A percentile compares a stretch with the other conserved stretches of the same genome.
These are phyloP conservation scores for Hypoxylon perforatum DNA, from an alignment of 495 filamentous ascomycete genomes.

Conservation along the genomic window DNA sequence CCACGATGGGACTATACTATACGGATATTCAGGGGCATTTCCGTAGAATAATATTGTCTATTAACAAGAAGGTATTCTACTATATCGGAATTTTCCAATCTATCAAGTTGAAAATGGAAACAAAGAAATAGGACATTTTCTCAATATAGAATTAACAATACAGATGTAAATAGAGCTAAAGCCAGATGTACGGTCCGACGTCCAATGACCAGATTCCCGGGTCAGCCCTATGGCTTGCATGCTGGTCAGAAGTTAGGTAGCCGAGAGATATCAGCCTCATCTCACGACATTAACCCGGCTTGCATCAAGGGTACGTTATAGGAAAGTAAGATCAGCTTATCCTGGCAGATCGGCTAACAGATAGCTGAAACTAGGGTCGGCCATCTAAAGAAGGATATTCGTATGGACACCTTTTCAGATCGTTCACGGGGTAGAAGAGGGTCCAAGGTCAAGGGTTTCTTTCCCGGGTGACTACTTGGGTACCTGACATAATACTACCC, in stretches of 20 bases:
- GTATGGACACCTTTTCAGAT: constrained; percentile 8
- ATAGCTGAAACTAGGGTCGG: constrained; percentile 14
- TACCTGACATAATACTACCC: neutral
- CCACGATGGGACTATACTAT: neutral
- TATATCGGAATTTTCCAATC: neutral
- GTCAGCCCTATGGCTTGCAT: constrained; percentile 35
- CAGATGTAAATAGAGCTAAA: neutral
- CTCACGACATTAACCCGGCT: neutral
- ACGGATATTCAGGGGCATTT: neutral
- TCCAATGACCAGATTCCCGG: constrained; percentile 28
- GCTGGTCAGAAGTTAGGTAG: constrained; percentile 7
- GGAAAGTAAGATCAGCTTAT: constrained; percentile 31
- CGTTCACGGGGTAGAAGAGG: constrained; percentile 17
- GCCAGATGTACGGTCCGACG: neutral
- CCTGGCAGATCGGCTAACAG: constrained; percentile 1
- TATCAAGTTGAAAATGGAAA: neutral
- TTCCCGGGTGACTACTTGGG: no score
- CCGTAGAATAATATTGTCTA: neutral
- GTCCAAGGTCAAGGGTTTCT: neutral
- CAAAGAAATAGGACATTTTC: neutral
- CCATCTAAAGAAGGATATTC: constrained; percentile 7
- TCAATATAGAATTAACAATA: neutral
- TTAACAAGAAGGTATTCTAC: neutral
- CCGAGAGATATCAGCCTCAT: constrained; percentile 28
- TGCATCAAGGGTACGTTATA: neutral